Percentiles rank a stretch among this genome's conserved stretches.
These are phyloP conservation scores for Apiotrichum akiyoshidainum DNA, from an alignment of 1,284 basidiomycete species.

Conservation along the genomic window DNA sequence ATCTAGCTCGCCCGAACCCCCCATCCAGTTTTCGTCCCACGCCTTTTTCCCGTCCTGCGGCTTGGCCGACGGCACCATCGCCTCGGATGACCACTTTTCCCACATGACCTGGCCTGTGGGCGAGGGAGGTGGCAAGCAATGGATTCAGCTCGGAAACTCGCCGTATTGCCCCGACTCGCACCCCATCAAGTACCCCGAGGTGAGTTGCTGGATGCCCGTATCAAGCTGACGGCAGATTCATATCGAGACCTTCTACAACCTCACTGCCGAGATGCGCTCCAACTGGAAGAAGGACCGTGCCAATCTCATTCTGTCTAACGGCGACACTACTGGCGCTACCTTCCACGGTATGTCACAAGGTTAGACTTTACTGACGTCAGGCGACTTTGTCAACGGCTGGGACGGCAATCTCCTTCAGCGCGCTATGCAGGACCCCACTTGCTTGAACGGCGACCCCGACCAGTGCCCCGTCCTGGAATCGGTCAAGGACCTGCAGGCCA, in stretches of 20 bases:
- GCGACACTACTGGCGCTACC: conserved; percentile 34
- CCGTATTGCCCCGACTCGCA: conserved; percentile 9
- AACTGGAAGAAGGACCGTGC: conserved; percentile 22
- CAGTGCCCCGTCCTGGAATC: not conserved
- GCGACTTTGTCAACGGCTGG: conserved; percentile 38
- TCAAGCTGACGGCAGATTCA: conserved; percentile 13
- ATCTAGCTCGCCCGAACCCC: conserved; percentile 6
- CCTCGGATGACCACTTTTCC: conserved; percentile 42
- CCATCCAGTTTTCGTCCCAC: conserved; percentile 20
- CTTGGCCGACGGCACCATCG: conserved; percentile 30
- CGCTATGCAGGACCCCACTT: conserved; percentile 18
- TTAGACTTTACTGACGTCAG: too few relatives aligned
- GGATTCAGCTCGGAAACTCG: not conserved
- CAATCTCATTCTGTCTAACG: conserved; percentile 40
- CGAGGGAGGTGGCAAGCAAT: not conserved
- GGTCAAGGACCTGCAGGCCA: not conserved
- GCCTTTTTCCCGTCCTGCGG: conserved; percentile 43
- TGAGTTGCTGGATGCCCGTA: conserved; percentile 21
- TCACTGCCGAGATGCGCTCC: not conserved
- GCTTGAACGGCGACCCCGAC: not conserved
- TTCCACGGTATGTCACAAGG: conserved; percentile 26
- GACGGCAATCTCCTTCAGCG: not conserved
- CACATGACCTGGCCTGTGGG: conserved; percentile 44
- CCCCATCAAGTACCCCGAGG: conserved; percentile 39
- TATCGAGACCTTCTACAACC: not conserved